These are phyloP conservation scores for Blastomyces emzantsi DNA, from an alignment of 2,329 filamentous ascomycete species.

Conservation along the genomic window DNA sequence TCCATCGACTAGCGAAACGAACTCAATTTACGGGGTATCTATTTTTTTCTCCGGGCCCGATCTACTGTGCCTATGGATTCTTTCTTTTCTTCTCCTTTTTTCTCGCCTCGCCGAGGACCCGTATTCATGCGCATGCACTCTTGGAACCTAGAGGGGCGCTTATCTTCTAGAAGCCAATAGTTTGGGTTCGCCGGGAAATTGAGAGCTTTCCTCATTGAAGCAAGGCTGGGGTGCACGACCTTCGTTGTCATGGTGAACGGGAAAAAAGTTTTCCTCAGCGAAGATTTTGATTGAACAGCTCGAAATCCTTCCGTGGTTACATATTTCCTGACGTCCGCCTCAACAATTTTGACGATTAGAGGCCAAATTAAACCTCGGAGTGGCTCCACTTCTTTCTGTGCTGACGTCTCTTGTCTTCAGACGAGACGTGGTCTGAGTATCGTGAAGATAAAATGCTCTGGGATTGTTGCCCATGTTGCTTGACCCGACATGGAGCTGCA, in stretches of 20 bases:
- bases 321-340: background rate
- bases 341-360: background rate
- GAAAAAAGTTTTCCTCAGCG: background rate
- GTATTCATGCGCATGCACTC: background rate
- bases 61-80: background rate
- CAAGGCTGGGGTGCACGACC: background rate
- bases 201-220: background rate
- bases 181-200: conserved; percentile 1
- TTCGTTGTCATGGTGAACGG: background rate
- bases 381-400: background rate
- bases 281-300: background rate
- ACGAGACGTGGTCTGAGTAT: background rate
- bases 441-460: background rate
- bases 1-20: background rate
- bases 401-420: background rate
- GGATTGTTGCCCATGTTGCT: background rate
- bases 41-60: background rate
- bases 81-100: background rate
- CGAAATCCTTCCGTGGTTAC: background rate
- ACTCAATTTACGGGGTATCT: background rate
- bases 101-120: background rate
- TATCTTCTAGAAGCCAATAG: conserved; percentile 3
- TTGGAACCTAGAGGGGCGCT: background rate
- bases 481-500: background rate
- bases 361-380: background rate